A percentile compares a stretch with the other conserved stretches of the same genome.
These are phyloP conservation scores for Bidens hawaiensis DNA, from an alignment of 140 eudicot species.

Conservation along the genomic window DNA sequence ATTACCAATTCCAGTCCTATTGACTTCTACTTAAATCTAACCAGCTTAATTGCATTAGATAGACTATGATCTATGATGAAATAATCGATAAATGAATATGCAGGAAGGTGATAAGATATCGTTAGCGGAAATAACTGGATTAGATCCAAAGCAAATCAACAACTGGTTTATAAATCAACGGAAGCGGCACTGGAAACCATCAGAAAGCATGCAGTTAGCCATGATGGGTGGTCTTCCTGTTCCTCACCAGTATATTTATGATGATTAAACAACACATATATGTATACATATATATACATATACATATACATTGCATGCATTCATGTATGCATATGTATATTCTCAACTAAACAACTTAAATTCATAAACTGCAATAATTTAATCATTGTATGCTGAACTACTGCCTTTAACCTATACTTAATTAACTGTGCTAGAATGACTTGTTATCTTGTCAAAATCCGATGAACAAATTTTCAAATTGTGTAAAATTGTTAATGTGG, in stretches of 20 bases:
- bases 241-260: slow-evolving; percentile 3
- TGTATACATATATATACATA: no score
- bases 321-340: slow-evolving; percentile 2
- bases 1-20: no score
- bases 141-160: slow-evolving; percentile 13
- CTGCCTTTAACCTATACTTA: neutral
- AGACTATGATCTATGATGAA: neutral
- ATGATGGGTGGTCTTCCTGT: neutral
- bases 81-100: neutral
- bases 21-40: neutral
- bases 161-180: slow-evolving; percentile 10
- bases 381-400: neutral
- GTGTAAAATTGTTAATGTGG: no score
- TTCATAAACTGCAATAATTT: neutral
- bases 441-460: no score
- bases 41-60: neutral
- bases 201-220: slow-evolving; percentile 9
- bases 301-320: neutral
- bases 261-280: neutral
- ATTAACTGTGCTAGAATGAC: no score
- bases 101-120: slow-evolving; percentile 10
- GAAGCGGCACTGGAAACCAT: slow-evolving; percentile 9
- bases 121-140: slow-evolving; percentile 5
- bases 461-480: no score
- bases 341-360: neutral